Percentiles rank a stretch among this genome's conserved stretches.
Evolutionary conservation across 2,329 filamentous ascomycete species (phyloP).

Genomic region (Fusarium citri): DNA sequence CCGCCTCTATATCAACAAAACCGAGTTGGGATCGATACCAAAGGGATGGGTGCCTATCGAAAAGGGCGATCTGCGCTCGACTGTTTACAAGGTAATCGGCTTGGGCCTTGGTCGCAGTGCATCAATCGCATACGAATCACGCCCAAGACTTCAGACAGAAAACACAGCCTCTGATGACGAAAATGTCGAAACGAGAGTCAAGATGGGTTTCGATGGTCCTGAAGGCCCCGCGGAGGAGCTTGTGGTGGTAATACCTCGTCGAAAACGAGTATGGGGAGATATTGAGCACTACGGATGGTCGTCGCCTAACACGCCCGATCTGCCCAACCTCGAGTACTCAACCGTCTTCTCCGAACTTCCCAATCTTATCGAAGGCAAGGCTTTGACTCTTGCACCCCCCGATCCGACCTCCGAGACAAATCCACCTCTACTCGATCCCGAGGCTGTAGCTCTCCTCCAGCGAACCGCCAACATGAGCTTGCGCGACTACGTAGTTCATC

Average conservation of each 20-base stretch:
- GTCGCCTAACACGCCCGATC: constrained; percentile 78
- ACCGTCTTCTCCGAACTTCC: constrained; percentile 86
- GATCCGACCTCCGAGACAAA: constrained; percentile 55
- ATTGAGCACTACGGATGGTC: constrained; percentile 91
- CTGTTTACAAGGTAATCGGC: constrained; percentile 80
- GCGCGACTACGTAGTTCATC: constrained; percentile 80
- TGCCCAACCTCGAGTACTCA: constrained; percentile 85
- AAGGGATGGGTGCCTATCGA: constrained; percentile 88
- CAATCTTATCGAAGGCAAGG: constrained; percentile 91
- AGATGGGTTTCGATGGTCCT: constrained; percentile 50
- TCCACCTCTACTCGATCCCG: constrained; percentile 68
- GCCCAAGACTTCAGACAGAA: constrained; percentile 47
- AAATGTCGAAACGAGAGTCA: constrained; percentile 33
- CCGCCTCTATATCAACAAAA: constrained; percentile 88
- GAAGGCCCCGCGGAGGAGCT: constrained; percentile 53
- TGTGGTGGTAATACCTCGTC: constrained; percentile 61
- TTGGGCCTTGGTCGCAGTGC: constrained; percentile 81
- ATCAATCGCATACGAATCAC: constrained; percentile 77
- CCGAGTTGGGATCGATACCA: constrained; percentile 82
- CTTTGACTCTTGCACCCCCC: constrained; percentile 82
- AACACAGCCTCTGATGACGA: constrained; percentile 31
- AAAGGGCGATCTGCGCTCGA: constrained; percentile 81
- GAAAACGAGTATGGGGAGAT: constrained; percentile 78
- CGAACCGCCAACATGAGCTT: constrained; percentile 78
- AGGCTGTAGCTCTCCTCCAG: constrained; percentile 77